Evolutionary conservation across 441 rosid genomes (phyloP).

Genomic region (Daphne laureola): DNA sequence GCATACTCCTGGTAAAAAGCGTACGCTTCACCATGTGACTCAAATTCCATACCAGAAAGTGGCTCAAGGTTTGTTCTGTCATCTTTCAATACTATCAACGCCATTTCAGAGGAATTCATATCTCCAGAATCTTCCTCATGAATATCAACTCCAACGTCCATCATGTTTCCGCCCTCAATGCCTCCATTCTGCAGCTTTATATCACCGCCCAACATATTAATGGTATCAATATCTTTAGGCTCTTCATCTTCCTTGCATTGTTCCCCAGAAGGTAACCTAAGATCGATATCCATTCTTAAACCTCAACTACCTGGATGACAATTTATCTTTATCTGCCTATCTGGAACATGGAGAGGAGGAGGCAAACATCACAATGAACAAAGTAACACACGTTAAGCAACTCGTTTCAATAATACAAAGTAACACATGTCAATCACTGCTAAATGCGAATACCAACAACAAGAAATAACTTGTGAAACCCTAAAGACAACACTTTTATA

Average conservation of each 20-base stretch:
- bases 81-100: conserved; percentile 6
- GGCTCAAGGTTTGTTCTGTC: conserved; percentile 13
- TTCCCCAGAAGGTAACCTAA: conserved; percentile 16
- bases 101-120: conserved; percentile 8
- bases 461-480: too few relatives aligned
- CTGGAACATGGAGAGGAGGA: too few relatives aligned
- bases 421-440: too few relatives aligned
- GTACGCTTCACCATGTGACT: conserved; percentile 14
- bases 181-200: conserved; percentile 7
- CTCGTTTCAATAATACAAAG: too few relatives aligned
- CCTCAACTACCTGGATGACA: background rate
- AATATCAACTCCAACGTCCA: conserved; percentile 1
- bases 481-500: too few relatives aligned
- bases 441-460: too few relatives aligned
- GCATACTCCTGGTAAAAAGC: conserved; percentile 17
- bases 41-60: conserved; percentile 17
- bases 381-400: too few relatives aligned
- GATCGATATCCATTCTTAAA: conserved; percentile 13
- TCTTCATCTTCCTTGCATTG: conserved; percentile 16
- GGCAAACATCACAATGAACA: too few relatives aligned
- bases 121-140: conserved; percentile 7
- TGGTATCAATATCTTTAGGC: conserved; percentile 10
- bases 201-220: conserved; percentile 10
- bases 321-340: too few relatives aligned
- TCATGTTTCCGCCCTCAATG: conserved; percentile 5